Evolutionary conservation across 2,329 filamentous ascomycete species (phyloP), one percentile per base, ranked within the genome.

Genomic region (Fusarium pseudoanthophilum): DNA sequence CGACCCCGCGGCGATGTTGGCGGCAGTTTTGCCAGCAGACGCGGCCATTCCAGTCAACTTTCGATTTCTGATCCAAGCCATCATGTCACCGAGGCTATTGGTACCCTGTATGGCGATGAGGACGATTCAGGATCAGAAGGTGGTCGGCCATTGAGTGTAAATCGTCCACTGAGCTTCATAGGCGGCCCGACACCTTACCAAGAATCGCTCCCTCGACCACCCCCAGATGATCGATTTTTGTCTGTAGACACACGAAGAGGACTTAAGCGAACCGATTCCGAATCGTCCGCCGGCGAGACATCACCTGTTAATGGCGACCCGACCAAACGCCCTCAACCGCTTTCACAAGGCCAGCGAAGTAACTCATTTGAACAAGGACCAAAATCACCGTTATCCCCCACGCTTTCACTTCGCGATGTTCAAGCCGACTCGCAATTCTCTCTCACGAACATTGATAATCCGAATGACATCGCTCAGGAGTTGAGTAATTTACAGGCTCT

Each of bases 31-130:
- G 83, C 87, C 76, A 88, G 82, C 80, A 87, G 88, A 81, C 88
- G 88, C 79, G 88, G 88, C 74, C 88, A 90, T 81, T 82, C 82
- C 68, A 88, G 83, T 79, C 87, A 90, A 78, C 84, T 90, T 57
- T 91, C 89, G 64, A 90, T 97, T 81, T 96, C 93, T 82, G 95
- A 97, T 83, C 93, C 95, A 69, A 94, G 89, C 84, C 94, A 97
- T 84, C 95, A 97, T 89, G 94, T 97, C 80, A 97, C 95, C 64
- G 95, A 97, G 82, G 93, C 94, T 67, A 97, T 97, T 82, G 94
- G 94, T 59, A 95, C 95, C 78, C 89, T 97, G 83, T 97, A 98
- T 83, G 93, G 93, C 78, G 92, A 94, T 79, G 89, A 90, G 78
- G 90, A 91, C 75, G 89, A 93, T 75, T 89, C 83, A 5, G 88